phyloP scores from a whole-genome alignment of 2,329 filamentous ascomycete genomes.

The Zymoseptoria tritici region DNA sequence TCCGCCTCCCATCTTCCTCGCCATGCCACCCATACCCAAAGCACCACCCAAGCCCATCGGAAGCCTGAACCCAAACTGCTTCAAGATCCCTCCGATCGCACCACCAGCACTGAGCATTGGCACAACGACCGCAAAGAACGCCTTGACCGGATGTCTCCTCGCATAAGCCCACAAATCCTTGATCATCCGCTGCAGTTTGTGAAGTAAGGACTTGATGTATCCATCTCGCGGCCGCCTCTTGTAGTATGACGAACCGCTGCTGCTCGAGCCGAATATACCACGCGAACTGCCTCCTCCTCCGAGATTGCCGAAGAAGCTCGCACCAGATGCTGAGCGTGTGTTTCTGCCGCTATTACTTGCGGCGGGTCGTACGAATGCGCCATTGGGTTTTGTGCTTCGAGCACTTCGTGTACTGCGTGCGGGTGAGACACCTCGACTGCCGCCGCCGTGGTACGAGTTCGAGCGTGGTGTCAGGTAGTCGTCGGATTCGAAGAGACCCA shows the following conservation, averaged over 20 bases:
- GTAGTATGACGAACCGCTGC: slow-evolving; percentile 60
- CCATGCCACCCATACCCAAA: slow-evolving; percentile 18
- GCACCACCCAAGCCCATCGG: slow-evolving; percentile 44
- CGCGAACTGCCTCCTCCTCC: slow-evolving; percentile 12
- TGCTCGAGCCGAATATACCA: slow-evolving; percentile 30
- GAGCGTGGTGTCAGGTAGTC: slow-evolving; percentile 12
- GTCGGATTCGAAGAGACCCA: slow-evolving; percentile 28
- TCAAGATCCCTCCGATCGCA: slow-evolving; percentile 67
- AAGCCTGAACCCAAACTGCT: slow-evolving; percentile 70
- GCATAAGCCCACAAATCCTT: slow-evolving; percentile 76
- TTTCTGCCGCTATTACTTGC: slow-evolving; percentile 6
- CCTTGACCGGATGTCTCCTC: slow-evolving; percentile 75
- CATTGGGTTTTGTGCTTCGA: slow-evolving; percentile 5
- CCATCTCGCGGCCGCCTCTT: slow-evolving; percentile 68
- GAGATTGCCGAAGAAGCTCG: slow-evolving; percentile 18
- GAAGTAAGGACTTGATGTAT: slow-evolving; percentile 66
- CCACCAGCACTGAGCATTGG: slow-evolving; percentile 74
- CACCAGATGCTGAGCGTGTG: slow-evolving; percentile 12
- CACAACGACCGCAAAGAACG: slow-evolving; percentile 82
- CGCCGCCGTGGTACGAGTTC: slow-evolving; percentile 5
- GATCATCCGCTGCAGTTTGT: slow-evolving; percentile 69
- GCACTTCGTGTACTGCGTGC: slow-evolving; percentile 14
- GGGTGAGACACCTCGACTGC: slow-evolving; percentile 17
- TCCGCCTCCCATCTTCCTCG: slow-evolving; percentile 27
- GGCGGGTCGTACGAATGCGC: slow-evolving; percentile 22